Conservation (phyloP, 495 filamentous ascomycete species). For the Xeromyces bisporus region DNA sequence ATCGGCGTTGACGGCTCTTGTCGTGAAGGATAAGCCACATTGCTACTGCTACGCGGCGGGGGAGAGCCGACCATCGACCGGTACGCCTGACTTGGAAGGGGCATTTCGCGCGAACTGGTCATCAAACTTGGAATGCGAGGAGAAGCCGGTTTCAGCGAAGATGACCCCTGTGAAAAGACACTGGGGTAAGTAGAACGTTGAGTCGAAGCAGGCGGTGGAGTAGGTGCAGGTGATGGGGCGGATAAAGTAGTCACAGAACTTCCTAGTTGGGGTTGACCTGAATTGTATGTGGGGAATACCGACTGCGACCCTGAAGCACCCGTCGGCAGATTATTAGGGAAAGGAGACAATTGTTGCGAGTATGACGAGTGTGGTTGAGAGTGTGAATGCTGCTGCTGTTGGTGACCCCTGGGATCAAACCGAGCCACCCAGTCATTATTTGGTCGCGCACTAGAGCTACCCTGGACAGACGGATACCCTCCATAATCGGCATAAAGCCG, state of each 20-base stretch:
- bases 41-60: constrained; percentile 13
- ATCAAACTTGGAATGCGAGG: constrained; percentile 2
- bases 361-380: constrained; percentile 11
- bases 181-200: constrained; percentile 21
- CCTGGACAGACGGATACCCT: constrained; percentile 12
- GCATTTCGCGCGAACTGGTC: constrained; percentile 17
- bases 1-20: constrained; percentile 18
- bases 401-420: constrained; percentile 26
- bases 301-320: constrained; percentile 13
- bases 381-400: constrained; percentile 1
- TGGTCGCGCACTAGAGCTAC: constrained; percentile 12
- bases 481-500: constrained; percentile 22
- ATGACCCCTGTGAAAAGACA: constrained; percentile 17
- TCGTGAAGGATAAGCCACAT: constrained; percentile 17
- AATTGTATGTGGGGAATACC: constrained; percentile 15
- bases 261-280: constrained; percentile 12
- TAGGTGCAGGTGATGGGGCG: constrained; percentile 23
- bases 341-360: no score
- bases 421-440: constrained; percentile 32
- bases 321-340: constrained; percentile 6
- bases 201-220: constrained; percentile 20
- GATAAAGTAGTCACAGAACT: constrained; percentile 13
- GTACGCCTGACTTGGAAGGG: constrained; percentile 14
- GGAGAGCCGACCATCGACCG: constrained; percentile 19
- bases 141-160: constrained; percentile 10